phyloP scores from a whole-genome alignment of 2,329 filamentous ascomycete species.

The Cordyceps cateniannulata region DNA sequence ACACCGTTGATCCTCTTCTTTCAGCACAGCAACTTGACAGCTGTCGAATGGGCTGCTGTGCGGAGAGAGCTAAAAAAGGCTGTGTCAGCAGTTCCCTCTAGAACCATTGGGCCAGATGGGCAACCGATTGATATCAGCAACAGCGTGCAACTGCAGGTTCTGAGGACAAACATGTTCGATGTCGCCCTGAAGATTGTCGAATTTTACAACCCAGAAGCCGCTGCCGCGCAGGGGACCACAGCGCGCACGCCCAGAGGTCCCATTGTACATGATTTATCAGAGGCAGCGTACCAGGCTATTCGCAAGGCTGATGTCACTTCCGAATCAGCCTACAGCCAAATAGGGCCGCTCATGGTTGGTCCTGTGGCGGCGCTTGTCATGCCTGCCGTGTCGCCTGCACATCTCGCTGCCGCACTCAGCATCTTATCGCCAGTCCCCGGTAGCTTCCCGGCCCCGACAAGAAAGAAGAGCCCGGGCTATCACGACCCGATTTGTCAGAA shows the following conservation, averaged over 20 bases:
- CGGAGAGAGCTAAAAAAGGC: conserved; percentile 38
- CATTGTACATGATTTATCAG: conserved; percentile 47
- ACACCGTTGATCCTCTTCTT: conserved; percentile 82
- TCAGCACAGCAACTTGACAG: conserved; percentile 61
- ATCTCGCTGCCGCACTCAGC: conserved; percentile 74
- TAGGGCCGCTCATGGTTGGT: conserved; percentile 73
- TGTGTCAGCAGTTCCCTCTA: conserved; percentile 34
- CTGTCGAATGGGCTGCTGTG: conserved; percentile 52
- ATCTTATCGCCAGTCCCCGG: conserved; percentile 67
- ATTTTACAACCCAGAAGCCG: conserved; percentile 57
- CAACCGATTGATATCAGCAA: conserved; percentile 45
- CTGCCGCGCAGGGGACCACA: conserved; percentile 26
- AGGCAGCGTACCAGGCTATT: conserved; percentile 44
- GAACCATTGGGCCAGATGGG: conserved; percentile 18
- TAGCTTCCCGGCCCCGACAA: conserved; percentile 70
- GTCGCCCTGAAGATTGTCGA: conserved; percentile 81
- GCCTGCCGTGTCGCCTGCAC: conserved; percentile 73
- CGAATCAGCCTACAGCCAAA: conserved; percentile 44
- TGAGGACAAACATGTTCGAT: conserved; percentile 85
- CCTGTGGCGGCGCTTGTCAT: conserved; percentile 76
- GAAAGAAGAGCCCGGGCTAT: conserved; percentile 71
- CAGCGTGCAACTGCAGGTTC: conserved; percentile 68
- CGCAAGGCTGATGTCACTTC: conserved; percentile 29
- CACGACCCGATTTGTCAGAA: conserved; percentile 73
- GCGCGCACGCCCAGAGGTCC: conserved; percentile 25